Percentiles rank a stretch among this genome's conserved stretches.
Evolutionary conservation across 805 yeast genomes (phyloP).

Genomic region (Candida yuanshanica): DNA sequence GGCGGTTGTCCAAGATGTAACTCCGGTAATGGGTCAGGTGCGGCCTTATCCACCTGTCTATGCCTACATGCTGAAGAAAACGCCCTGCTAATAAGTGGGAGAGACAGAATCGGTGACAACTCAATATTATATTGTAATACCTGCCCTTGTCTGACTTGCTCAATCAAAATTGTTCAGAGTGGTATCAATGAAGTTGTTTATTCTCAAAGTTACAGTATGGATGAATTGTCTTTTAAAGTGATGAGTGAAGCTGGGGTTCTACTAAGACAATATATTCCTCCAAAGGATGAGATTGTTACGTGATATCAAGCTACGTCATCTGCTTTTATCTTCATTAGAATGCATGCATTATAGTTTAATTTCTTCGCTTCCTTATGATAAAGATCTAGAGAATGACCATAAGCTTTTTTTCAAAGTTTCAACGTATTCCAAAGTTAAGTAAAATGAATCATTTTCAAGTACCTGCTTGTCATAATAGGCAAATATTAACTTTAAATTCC

Average conservation of each 20-base stretch:
- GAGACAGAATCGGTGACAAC: slow-evolving; percentile 66
- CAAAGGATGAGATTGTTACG: slow-evolving; percentile 19
- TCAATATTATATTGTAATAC: slow-evolving; percentile 88
- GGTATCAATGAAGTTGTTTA: slow-evolving; percentile 92
- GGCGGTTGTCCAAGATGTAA: slow-evolving; percentile 96
- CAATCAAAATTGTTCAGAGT: slow-evolving; percentile 89
- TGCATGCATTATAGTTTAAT: neutral
- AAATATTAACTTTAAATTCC: slow-evolving; percentile 59
- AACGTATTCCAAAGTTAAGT: slow-evolving; percentile 43
- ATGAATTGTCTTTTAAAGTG: slow-evolving; percentile 63
- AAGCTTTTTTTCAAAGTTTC: slow-evolving; percentile 45
- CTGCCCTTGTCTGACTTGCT: slow-evolving; percentile 94
- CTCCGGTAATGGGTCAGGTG: slow-evolving; percentile 55
- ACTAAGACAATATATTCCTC: slow-evolving; percentile 51
- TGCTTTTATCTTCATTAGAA: neutral
- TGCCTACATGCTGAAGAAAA: slow-evolving; percentile 98
- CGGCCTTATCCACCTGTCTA: slow-evolving; percentile 72
- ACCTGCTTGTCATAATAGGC: slow-evolving; percentile 47
- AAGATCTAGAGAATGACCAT: slow-evolving; percentile 22
- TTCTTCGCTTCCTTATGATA: neutral
- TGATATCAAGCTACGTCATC: neutral
- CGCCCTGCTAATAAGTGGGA: slow-evolving; percentile 89
- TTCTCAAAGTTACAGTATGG: slow-evolving; percentile 92
- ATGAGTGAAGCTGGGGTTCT: slow-evolving; percentile 67
- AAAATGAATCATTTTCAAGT: slow-evolving; percentile 30